These are phyloP conservation scores for Millerozyma miso DNA, from an alignment of 805 yeast species.

Conservation along the genomic window DNA sequence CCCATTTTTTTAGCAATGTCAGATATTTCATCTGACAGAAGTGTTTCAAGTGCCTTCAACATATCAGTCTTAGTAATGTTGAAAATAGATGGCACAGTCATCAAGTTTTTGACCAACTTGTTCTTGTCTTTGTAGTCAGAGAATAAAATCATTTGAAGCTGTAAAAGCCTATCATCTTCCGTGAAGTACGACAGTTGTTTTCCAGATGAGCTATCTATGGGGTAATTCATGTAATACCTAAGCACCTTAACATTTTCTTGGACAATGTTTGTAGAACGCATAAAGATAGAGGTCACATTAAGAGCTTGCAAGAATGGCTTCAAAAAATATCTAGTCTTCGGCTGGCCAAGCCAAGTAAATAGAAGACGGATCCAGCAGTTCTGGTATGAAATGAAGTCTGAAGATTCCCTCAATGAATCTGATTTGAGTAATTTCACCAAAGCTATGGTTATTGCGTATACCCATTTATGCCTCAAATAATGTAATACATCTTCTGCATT, in stretches of 20 bases:
- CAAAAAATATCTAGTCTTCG: slow-evolving; percentile 4
- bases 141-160: slow-evolving; percentile 6
- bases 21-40: slow-evolving; percentile 2
- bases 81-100: slow-evolving; percentile 8
- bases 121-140: not conserved
- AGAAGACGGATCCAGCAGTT: slow-evolving; percentile 3
- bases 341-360: slow-evolving; percentile 1
- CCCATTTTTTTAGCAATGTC: slow-evolving; percentile 1
- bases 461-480: slow-evolving; percentile 6
- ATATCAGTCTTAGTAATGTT: slow-evolving; percentile 3
- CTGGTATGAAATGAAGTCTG: slow-evolving; percentile 6
- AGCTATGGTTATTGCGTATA: slow-evolving; percentile 2
- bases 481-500: not conserved
- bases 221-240: slow-evolving; percentile 27
- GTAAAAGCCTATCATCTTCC: slow-evolving; percentile 1
- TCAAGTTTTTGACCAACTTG: slow-evolving; percentile 2
- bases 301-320: slow-evolving; percentile 3
- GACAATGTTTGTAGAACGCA: not conserved
- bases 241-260: slow-evolving; percentile 8
- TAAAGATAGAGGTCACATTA: slow-evolving; percentile 3
- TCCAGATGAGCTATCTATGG: slow-evolving; percentile 39
- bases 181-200: slow-evolving; percentile 8
- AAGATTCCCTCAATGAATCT: not conserved
- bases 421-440: slow-evolving; percentile 3
- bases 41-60: slow-evolving; percentile 2